Conservation (phyloP, 306 rosid species). For the Vigna reflexopilosa region DNA sequence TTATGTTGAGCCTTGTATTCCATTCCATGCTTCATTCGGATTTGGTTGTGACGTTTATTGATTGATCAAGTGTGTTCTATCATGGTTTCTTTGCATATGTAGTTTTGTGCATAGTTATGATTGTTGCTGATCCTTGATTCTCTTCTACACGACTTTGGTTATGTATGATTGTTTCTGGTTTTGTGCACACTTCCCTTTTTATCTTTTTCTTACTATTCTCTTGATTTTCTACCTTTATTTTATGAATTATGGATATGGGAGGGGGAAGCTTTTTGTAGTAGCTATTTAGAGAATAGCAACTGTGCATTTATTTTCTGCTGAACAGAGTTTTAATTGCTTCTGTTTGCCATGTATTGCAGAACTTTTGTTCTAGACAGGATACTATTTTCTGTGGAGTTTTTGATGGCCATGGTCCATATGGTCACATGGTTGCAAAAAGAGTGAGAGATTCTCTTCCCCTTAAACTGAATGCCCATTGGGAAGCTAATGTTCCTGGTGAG, state of each 20-base stretch:
- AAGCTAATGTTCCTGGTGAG: constrained; percentile 58
- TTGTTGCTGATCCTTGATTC: constrained; percentile 27
- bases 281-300: background rate
- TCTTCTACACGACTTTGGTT: background rate
- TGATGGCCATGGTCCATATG: constrained; percentile 97
- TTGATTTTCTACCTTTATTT: background rate
- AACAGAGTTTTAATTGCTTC: constrained; percentile 33
- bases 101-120: constrained; percentile 20
- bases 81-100: constrained; percentile 27
- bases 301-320: constrained; percentile 20
- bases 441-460: constrained; percentile 99
- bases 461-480: constrained; percentile 90
- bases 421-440: constrained; percentile 98
- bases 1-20: constrained; percentile 16
- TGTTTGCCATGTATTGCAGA: constrained; percentile 57
- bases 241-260: background rate
- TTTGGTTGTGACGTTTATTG: background rate
- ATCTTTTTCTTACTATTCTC: background rate
- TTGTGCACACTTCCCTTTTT: background rate
- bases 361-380: constrained; percentile 82
- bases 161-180: background rate
- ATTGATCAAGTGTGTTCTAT: constrained; percentile 14
- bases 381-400: constrained; percentile 96
- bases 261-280: background rate
- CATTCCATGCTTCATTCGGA: background rate